Conservation (phyloP, 495 filamentous ascomycete species). For the Tuber indicum region DNA sequence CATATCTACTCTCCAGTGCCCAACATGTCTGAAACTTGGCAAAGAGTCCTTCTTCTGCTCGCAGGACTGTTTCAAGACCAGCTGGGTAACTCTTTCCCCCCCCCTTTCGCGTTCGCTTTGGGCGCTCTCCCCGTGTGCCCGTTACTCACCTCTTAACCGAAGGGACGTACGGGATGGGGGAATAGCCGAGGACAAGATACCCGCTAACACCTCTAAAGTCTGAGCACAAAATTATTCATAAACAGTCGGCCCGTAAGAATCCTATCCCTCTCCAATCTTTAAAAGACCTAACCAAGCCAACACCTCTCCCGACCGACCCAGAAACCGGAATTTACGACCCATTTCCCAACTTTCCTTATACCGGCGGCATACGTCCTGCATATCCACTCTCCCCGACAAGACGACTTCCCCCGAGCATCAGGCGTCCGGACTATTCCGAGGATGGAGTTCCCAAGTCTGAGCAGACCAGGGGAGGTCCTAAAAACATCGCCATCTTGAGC, state of each 20-base stretch:
- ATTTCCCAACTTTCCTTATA: slow-evolving; percentile 76
- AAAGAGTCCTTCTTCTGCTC: slow-evolving; percentile 95
- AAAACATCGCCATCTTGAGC: slow-evolving; percentile 71
- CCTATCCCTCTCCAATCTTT: slow-evolving; percentile 47
- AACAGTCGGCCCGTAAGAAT: slow-evolving; percentile 64
- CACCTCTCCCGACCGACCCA: slow-evolving; percentile 85
- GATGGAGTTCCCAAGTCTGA: slow-evolving; percentile 79
- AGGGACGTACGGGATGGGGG: not conserved
- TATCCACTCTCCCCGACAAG: slow-evolving; percentile 78
- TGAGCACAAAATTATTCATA: slow-evolving; percentile 83
- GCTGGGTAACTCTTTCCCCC: slow-evolving; percentile 65
- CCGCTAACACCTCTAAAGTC: slow-evolving; percentile 47
- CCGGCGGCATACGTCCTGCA: slow-evolving; percentile 72
- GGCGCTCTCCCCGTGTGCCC: not conserved
- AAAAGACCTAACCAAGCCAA: slow-evolving; percentile 61
- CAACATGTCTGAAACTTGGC: slow-evolving; percentile 82
- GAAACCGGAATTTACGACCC: slow-evolving; percentile 82
- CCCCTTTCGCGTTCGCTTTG: not conserved
- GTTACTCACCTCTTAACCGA: not conserved
- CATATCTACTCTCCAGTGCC: slow-evolving; percentile 79
- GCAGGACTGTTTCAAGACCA: slow-evolving; percentile 97
- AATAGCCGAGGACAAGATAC: slow-evolving; percentile 36
- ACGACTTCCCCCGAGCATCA: slow-evolving; percentile 71
- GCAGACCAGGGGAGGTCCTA: slow-evolving; percentile 55
- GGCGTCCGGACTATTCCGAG: slow-evolving; percentile 73